Evolutionary conservation across 345 rosid genomes (phyloP).

Genomic region (Eucalyptus pauciflora): DNA sequence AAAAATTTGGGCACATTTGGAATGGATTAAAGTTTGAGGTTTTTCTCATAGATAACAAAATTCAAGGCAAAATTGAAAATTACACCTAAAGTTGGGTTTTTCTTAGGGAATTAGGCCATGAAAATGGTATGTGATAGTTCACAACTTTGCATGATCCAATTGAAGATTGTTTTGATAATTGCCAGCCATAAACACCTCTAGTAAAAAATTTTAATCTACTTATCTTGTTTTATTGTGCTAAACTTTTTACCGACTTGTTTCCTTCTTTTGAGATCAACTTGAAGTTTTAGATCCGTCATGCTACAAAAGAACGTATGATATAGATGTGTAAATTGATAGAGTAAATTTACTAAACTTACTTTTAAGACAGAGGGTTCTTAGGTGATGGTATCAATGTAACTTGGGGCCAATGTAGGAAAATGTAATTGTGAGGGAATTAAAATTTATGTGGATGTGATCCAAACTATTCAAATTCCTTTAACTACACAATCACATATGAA

Average conservation of each 20-base stretch:
- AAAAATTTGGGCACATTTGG: no score
- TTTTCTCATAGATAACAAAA: no score
- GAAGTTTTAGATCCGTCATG: no score
- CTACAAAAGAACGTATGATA: no score
- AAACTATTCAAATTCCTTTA: neutral
- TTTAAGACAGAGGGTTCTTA: neutral
- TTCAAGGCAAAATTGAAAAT: no score
- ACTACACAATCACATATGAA: neutral
- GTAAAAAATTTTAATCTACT: neutral
- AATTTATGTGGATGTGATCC: rapidly evolving
- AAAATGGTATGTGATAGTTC: neutral
- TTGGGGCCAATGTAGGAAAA: neutral
- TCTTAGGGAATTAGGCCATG: no score
- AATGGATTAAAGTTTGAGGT: no score
- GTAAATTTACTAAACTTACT: no score
- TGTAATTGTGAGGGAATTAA: neutral
- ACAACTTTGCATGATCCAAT: neutral
- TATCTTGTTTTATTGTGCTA: neutral
- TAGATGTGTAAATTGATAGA: no score
- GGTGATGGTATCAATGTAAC: neutral
- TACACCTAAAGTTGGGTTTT: no score
- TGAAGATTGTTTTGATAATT: neutral
- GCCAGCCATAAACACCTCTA: neutral
- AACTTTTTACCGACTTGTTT: rapidly evolving
- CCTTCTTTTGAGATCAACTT: no score